Base-by-base conservation (phyloP, 345 rosid species). In the Populus alba region DNA sequence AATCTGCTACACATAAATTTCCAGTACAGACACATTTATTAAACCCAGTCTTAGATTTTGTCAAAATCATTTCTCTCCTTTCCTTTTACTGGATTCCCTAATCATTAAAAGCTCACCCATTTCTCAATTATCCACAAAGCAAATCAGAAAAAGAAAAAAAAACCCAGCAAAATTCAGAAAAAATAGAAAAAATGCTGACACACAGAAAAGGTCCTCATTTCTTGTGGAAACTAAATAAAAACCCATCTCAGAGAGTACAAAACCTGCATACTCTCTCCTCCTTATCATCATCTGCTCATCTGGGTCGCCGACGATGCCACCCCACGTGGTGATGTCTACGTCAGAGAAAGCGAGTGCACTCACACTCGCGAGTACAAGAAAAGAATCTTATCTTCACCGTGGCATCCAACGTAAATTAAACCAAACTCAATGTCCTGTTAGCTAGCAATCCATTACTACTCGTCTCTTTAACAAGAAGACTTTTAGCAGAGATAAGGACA, bases 401-500 rank as follows among this genome's bases (percentile, higher is more conserved):
- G 82, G 82, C 75, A 45, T 31, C 29, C 6, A 41, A 7, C 41
- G 82, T 69, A 59, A 74, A 20, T 27, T 2, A 18, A 17, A 12
- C 10, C 17, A 9, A 11, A 31, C 27, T 37, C 43, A 13, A 10
- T 23, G 66, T 41, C 65, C 18, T 69, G 70, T 45, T 80, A 9
- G n/a, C 71, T 79, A 72, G 51, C 77, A 72, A 13, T 53, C 47
- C 74, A 59, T 41, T 69, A 37, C 74, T 77, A 59, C 47, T 12
- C 45, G 4, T 70, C 59, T 73, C 77, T 79, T 72, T 45, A 63
- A 49, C 71, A 72, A 43, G 61, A 8, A 18, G 25, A 53, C 62
- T 63, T 33, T 71, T 70, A 71, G 61, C 68, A 75, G 83, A 47
- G 78, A 81, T 72, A 73, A 74, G 78, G 84, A 81, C 84, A 81